Conservation (phyloP, 2,329 filamentous ascomycete species). For the Nemania abortiva region DNA sequence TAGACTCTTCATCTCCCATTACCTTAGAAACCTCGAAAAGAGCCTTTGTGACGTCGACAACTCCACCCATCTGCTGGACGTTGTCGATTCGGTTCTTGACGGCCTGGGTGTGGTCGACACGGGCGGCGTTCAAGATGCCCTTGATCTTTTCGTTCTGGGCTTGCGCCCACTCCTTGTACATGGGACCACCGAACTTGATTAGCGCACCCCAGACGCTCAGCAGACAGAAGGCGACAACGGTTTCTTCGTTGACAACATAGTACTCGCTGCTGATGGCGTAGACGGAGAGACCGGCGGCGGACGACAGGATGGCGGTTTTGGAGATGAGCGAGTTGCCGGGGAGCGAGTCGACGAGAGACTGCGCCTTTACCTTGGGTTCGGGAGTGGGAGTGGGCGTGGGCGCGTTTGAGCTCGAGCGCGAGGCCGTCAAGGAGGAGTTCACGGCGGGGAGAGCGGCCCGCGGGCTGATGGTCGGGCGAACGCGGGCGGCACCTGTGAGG, state of each 20-base stretch:
- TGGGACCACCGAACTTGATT: slow-evolving; percentile 92
- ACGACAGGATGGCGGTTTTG: slow-evolving; percentile 97
- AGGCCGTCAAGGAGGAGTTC: slow-evolving; percentile 70
- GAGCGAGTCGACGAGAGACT: slow-evolving; percentile 92
- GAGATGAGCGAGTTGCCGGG: slow-evolving; percentile 92
- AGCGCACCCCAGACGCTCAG: slow-evolving; percentile 92
- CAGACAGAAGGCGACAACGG: slow-evolving; percentile 91
- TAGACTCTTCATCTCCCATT: slow-evolving; percentile 48
- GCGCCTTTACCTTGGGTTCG: slow-evolving; percentile 96
- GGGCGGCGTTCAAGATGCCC: slow-evolving; percentile 92
- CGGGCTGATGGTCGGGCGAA: slow-evolving; percentile 84
- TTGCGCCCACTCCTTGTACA: slow-evolving; percentile 93
- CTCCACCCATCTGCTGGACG: slow-evolving; percentile 92
- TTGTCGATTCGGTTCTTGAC: slow-evolving; percentile 94
- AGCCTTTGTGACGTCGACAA: slow-evolving; percentile 96
- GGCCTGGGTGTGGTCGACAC: slow-evolving; percentile 93
- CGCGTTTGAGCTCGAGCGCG: slow-evolving; percentile 79
- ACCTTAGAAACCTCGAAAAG: slow-evolving; percentile 99
- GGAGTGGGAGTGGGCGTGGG: slow-evolving; percentile 84
- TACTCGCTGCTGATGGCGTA: slow-evolving; percentile 99
- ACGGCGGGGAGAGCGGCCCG: slow-evolving; percentile 43
- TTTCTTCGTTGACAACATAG: slow-evolving; percentile 99
- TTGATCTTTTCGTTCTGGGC: slow-evolving; percentile 91
- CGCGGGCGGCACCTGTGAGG: slow-evolving; percentile 82
- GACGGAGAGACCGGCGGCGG: slow-evolving; percentile 87